These are phyloP conservation scores for Diplodia mutila DNA, from an alignment of 2,329 filamentous ascomycete species.

Conservation along the genomic window DNA sequence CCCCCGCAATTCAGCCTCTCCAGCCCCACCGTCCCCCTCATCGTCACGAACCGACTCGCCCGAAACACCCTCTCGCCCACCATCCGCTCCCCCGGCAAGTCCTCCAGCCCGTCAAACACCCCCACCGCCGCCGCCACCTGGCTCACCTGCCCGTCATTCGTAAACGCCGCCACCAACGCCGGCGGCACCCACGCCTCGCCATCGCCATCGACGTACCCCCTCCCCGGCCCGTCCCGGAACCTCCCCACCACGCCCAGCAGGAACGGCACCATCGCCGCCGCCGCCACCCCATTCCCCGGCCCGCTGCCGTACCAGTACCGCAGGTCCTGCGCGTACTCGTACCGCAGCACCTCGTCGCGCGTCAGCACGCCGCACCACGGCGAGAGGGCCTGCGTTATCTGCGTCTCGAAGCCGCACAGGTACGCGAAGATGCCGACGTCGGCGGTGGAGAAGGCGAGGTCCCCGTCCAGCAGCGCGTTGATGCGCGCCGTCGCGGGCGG, in stretches of 20 bases:
- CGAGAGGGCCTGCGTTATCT: constrained; percentile 59
- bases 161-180: constrained; percentile 63
- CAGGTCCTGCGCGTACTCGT: constrained; percentile 70
- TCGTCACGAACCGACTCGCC: constrained; percentile 61
- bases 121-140: constrained; percentile 64
- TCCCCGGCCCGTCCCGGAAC: constrained; percentile 57
- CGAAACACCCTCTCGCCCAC: constrained; percentile 57
- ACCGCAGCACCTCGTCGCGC: constrained; percentile 63
- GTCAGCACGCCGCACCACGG: constrained; percentile 67
- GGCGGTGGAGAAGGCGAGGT: constrained; percentile 55
- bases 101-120: constrained; percentile 59
- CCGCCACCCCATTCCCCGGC: constrained; percentile 58
- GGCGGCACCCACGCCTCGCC: constrained; percentile 54
- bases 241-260: constrained; percentile 58
- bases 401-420: constrained; percentile 72
- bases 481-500: constrained; percentile 60
- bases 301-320: constrained; percentile 70
- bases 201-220: constrained; percentile 52
- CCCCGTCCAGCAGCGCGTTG: constrained; percentile 52
- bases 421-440: constrained; percentile 66
- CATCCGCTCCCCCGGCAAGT: constrained; percentile 51
- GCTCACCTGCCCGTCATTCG: constrained; percentile 69
- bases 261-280: constrained; percentile 65
- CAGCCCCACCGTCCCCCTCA: constrained; percentile 68
- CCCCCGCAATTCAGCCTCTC: constrained; percentile 47